Evolutionary conservation across 2,329 filamentous ascomycete species (phyloP), one percentile per base, ranked within the genome.

Genomic region (Diplodia corticola): DNA sequence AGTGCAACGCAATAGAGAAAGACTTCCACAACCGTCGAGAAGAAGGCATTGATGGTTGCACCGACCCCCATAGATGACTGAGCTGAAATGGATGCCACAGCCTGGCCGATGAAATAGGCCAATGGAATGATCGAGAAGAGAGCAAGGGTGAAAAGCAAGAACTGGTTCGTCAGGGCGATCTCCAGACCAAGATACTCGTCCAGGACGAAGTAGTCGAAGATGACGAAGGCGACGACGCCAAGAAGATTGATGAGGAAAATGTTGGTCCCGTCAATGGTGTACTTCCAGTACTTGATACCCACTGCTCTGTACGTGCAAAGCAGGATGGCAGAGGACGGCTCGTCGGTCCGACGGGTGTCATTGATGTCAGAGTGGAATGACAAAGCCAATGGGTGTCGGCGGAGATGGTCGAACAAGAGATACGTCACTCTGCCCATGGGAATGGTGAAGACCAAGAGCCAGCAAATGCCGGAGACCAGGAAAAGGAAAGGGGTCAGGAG

Each of bases 181-280:
- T 95, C 81, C 26, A 96, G 71, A 22, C 89, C 86, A 40, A 98
- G 79, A 4, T 87, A 79, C 17, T 88, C 82, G 37, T 88, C 85
- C 28, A 99, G 82, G 26, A 99, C 83, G 67, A 88, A 88, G 84
- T 94, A 98, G 81, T 99, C 95, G 70, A 96, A 87, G 69, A 99
- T 96, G 73, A 94, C 91, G 75, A 99, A 97, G 26, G 91, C 81
- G n/a, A 99, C 95, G 20, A 99, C 87, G 13, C 88, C 90, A 81
- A 98, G 92, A 66, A 99, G 86, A 77, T 99, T 99, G 83, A 99
- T 97, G 70, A 99, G 87, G 80, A 99, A 98, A 75, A 99, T 96
- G 80, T 99, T 99, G 68, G 95, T 99, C 65, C 95, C 96, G 75
- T 99, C 95, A 67, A 99, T 85, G 4, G 95, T 99, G 80, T 99